phyloP scores from a whole-genome alignment of 75 land plant genomes.

The Chamaecyparis obtusa region DNA sequence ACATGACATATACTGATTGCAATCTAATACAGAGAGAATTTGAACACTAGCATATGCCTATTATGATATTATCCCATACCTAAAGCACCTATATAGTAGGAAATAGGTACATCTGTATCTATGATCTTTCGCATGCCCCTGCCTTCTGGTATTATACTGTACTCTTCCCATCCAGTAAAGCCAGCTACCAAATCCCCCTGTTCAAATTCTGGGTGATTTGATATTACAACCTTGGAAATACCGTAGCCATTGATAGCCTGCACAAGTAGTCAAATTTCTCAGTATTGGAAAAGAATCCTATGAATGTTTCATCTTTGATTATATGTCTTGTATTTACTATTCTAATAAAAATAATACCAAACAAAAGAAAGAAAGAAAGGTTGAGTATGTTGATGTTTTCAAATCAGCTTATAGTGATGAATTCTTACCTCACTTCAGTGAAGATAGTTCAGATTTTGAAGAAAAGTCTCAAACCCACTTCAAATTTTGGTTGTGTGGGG shows the following conservation, averaged over 20 bases:
- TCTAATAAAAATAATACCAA: background rate
- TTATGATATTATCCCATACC: slow-evolving; percentile 26
- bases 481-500: no score
- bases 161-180: slow-evolving; percentile 40
- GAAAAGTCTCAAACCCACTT: no score
- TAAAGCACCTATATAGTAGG: slow-evolving; percentile 40
- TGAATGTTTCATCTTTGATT: background rate
- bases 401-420: no score
- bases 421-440: no score
- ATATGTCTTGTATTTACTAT: background rate
- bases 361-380: background rate
- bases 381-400: background rate
- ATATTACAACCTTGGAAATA: slow-evolving; percentile 35
- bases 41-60: background rate
- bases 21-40: background rate
- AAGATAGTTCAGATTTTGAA: no score
- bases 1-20: background rate
- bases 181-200: slow-evolving; percentile 33
- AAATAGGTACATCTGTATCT: slow-evolving; percentile 24
- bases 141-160: slow-evolving; percentile 26
- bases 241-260: slow-evolving; percentile 36
- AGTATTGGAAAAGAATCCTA: background rate
- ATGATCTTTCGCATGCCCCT: slow-evolving; percentile 21
- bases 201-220: slow-evolving; percentile 37
- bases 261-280: background rate